Evolutionary conservation across 495 filamentous ascomycete species (phyloP), one percentile per base, ranked within the genome.

Genomic region (Hypoxylon crocopeplum): DNA sequence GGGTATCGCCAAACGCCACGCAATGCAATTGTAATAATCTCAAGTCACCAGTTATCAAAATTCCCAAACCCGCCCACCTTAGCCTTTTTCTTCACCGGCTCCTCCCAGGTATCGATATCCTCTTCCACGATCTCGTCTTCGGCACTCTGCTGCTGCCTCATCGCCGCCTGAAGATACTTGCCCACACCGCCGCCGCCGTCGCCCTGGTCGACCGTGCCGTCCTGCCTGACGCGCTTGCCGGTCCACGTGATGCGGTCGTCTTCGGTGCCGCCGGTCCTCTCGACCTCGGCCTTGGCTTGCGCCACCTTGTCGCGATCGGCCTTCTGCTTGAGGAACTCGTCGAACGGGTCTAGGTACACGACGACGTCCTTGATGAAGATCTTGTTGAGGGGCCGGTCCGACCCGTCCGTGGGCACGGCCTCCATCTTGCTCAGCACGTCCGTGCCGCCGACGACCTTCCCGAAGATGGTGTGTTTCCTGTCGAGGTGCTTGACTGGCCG

Each of bases 391-490:
- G 94, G 94, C 11, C 86, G 75, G 61, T 90, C 86, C 6, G 82
- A 83, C n/a, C 76, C 79, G 20, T 89, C 81, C 30, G 84, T 85
- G 5, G 84, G 84, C 1, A 86, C 84, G 11, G 84, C 83, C 69
- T 99, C 94, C 69, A 99, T 84, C 27, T 78, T 79, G 48, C 79
- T 78, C 5, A 97, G 75, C 1, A 89, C 87, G 11, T 90, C 88
- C 48, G 86, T 64, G 7, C 91, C 91, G 22, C 88, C 90, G 12
- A 96, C 89, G 2, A 98, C 85, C 24, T 83, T 82, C 2, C 85
- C 94, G 64, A 98, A 98, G 22, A 98, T 88, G n/a, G 94, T 98
- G 71, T 98, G 94, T 59, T 98, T 98, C 50, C 86, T 79, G 69
- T 97, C 91, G 10, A 98, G 82, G 75, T 98, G 94, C 67, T 85